Base-by-base conservation (phyloP, 2,329 filamentous ascomycete species). In the Penicillium sp. region DNA sequence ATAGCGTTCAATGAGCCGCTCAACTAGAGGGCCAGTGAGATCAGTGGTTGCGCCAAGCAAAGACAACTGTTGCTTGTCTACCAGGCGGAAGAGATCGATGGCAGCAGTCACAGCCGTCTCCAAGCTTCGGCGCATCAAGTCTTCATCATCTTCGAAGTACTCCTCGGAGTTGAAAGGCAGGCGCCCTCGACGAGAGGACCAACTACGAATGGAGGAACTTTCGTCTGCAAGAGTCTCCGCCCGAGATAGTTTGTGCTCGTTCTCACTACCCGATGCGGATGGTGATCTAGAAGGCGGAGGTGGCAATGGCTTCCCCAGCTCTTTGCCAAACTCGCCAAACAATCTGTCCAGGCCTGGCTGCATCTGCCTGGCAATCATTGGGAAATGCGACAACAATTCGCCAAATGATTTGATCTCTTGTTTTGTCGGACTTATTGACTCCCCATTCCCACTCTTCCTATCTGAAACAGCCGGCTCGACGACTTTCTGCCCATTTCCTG, bases 281-380 rank as follows among this genome's bases (percentile, higher is more conserved):
- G 61, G 60, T 23, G 60, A 64, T 41, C 61, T 57, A 19, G 69
- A 72, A 15, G 76, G 86, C 1, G 86, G 84, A 11, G 85, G 84
- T 2, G 88, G 88, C 4, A 94, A 67, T 4, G 88, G 88, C 57
- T 86, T 89, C 50, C 94, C 87, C 51, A 96, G 84, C 39, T 91
- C 86, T 30, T 80, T 80, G 4, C 81, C 84, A 62, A 98, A 97
- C 54, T 97, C 90, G 45, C 84, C 82, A 59, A 97, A 95, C 17
- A 97, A 71, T 57, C 83, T 84, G 58, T 98, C 91, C 21, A 98
- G 69, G 0, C 93, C 93, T 2, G 84, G 80, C 55, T 96, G 89
- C 89, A 98, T 95, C 65, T 98, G 93, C 44, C 87, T 80, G 16
- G 90, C 89, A 55, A 98, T 97, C 79, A 94, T 86, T 1, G 93